phyloP scores from a whole-genome alignment of 805 yeast genomes.

The Metschnikowia rubicola region DNA sequence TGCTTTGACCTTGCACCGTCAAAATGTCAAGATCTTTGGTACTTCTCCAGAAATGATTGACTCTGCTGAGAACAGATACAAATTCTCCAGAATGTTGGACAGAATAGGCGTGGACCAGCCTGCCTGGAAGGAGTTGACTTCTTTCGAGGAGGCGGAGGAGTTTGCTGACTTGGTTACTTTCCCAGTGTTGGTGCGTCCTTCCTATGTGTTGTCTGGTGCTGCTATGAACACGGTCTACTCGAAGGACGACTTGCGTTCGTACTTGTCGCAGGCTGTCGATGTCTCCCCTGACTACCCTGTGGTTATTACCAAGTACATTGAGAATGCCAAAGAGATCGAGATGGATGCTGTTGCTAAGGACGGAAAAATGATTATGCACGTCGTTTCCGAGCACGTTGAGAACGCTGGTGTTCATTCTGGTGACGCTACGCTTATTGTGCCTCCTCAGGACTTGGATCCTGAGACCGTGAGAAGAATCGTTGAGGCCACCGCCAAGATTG shows the following conservation, averaged over 20 bases:
- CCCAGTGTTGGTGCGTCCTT: constrained; percentile 96
- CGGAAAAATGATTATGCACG: constrained; percentile 94
- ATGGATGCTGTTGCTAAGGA: constrained; percentile 98
- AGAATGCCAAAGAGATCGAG: constrained; percentile 95
- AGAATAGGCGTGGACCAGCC: constrained; percentile 97
- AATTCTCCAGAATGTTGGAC: constrained; percentile 96
- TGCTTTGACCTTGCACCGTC: constrained; percentile 85
- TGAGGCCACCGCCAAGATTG: constrained; percentile 94
- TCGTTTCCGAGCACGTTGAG: constrained; percentile 97
- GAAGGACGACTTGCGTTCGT: constrained; percentile 79
- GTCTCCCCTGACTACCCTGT: constrained; percentile 98
- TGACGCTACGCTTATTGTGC: constrained; percentile 95
- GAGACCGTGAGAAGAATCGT: constrained; percentile 90
- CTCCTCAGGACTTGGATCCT: constrained; percentile 91
- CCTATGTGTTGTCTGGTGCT: constrained; percentile 96
- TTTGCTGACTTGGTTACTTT: constrained; percentile 89
- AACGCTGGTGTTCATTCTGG: constrained; percentile 99
- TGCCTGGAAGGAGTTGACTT: constrained; percentile 97
- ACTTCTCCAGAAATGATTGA: constrained; percentile 98
- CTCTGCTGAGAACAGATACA: constrained; percentile 96
- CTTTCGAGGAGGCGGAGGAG: constrained; percentile 85
- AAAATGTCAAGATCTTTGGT: constrained; percentile 92
- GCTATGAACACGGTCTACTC: constrained; percentile 98
- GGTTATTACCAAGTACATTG: constrained; percentile 93
- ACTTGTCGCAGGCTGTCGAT: constrained; percentile 90